Evolutionary conservation across 2,329 filamentous ascomycete genomes (phyloP).

Genomic region (Fusarium drepaniforme): DNA sequence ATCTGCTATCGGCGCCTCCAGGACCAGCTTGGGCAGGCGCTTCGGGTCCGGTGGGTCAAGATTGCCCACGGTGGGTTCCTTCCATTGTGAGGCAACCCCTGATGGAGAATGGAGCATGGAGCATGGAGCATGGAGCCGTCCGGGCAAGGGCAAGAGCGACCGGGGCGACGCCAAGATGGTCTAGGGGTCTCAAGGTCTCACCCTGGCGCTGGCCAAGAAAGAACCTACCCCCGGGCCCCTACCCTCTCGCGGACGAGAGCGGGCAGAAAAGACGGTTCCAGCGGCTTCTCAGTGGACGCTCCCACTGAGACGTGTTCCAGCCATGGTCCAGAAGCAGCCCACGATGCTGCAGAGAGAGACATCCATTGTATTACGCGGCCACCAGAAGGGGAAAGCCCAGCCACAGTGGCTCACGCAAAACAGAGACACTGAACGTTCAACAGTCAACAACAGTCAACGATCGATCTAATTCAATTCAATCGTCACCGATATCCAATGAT

Average conservation of each 20-base stretch:
- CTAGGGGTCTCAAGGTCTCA: slow-evolving; percentile 21
- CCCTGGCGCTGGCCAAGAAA: slow-evolving; percentile 16
- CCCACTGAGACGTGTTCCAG: slow-evolving; percentile 11
- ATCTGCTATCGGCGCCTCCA: slow-evolving; percentile 21
- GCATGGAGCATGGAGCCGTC: background rate
- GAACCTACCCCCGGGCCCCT: background rate
- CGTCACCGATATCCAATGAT: slow-evolving; percentile 2
- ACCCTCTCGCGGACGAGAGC: background rate
- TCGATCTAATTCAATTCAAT: background rate
- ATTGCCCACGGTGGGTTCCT: slow-evolving; percentile 16
- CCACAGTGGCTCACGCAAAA: background rate
- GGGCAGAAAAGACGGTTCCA: background rate
- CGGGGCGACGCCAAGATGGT: slow-evolving; percentile 26
- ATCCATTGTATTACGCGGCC: background rate
- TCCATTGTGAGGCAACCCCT: slow-evolving; percentile 25
- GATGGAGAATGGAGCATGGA: background rate
- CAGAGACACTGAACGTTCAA: background rate
- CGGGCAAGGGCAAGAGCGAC: slow-evolving; percentile 25
- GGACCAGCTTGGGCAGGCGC: slow-evolving; percentile 21
- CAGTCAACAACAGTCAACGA: background rate
- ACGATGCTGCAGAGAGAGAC: background rate
- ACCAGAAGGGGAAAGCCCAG: background rate
- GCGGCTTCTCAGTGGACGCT: background rate
- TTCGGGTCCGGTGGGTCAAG: slow-evolving; percentile 37
- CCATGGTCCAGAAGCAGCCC: slow-evolving; percentile 35